Percentiles rank a stretch among this genome's conserved stretches.
Conservation (phyloP, 495 filamentous ascomycete genomes). For the Peziza echinospora region DNA sequence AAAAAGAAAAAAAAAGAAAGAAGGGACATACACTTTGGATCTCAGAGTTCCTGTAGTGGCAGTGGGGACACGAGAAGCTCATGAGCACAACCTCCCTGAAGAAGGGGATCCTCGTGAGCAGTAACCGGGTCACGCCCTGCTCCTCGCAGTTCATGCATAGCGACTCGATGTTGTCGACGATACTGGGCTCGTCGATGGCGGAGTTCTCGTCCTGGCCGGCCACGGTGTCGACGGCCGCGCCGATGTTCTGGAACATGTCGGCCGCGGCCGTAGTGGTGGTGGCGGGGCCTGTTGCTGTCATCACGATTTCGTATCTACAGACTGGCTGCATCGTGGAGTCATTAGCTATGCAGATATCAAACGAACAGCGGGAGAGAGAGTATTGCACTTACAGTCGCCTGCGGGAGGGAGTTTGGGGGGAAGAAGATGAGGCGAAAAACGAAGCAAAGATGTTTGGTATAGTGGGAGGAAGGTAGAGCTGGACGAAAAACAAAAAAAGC, state of each 20-base stretch:
- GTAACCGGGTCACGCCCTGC: conserved; percentile 63
- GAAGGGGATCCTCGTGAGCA: conserved; percentile 79
- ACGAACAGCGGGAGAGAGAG: too few species aligned
- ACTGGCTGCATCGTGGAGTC: too few species aligned
- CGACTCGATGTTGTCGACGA: conserved; percentile 32
- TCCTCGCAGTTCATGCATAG: conserved; percentile 76
- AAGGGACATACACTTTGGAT: conserved; percentile 37
- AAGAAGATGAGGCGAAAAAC: too few species aligned
- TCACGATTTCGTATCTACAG: background rate
- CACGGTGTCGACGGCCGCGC: conserved; percentile 23
- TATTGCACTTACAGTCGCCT: too few species aligned
- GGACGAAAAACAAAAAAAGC: too few species aligned
- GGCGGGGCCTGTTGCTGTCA: too few species aligned
- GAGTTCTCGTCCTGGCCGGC: conserved; percentile 9
- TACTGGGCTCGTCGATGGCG: conserved; percentile 30
- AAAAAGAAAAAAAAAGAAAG: background rate
- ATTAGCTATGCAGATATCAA: too few species aligned
- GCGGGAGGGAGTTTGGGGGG: too few species aligned
- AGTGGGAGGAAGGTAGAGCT: too few species aligned
- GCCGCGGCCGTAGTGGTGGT: background rate
- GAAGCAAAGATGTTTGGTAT: too few species aligned
- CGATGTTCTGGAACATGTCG: conserved; percentile 29
- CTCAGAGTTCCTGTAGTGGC: conserved; percentile 71
- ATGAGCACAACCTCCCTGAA: conserved; percentile 94
- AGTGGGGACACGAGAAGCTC: conserved; percentile 83